Conservation (phyloP, 225 moss, liverwort and hornwort genomes). For the Sphagnum tenellum region DNA sequence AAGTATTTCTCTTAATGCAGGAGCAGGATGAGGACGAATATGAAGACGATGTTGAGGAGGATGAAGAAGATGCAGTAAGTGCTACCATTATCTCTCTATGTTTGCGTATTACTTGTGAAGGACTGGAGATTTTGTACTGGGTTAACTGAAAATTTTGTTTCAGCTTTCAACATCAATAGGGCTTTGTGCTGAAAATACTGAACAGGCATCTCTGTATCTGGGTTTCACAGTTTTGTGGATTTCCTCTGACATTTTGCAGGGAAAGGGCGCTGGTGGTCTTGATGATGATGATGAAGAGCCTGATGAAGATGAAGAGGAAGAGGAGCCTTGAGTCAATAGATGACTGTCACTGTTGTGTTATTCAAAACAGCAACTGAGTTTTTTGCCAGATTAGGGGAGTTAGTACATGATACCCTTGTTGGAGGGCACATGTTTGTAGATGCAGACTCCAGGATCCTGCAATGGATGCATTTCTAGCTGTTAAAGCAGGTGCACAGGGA, state of each 20-base stretch:
- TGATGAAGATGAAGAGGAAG: slow-evolving; percentile 81
- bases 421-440: slow-evolving; percentile 20
- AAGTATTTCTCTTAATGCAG: slow-evolving; percentile 20
- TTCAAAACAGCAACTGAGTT: slow-evolving; percentile 4
- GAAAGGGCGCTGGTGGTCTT: slow-evolving; percentile 59
- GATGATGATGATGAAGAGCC: slow-evolving; percentile 91
- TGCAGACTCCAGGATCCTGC: slow-evolving; percentile 14
- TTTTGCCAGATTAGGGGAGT: slow-evolving; percentile 3
- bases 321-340: slow-evolving; percentile 33
- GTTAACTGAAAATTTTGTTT: too few species aligned
- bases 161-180: too few species aligned
- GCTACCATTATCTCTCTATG: neutral
- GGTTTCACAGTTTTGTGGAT: too few species aligned
- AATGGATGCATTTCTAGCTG: slow-evolving; percentile 10
- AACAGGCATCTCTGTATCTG: too few species aligned
- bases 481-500: slow-evolving; percentile 12
- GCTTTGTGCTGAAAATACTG: too few species aligned
- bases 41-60: slow-evolving; percentile 80
- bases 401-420: slow-evolving; percentile 13
- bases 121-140: too few species aligned
- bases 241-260: slow-evolving; percentile 18
- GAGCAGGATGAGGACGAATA: slow-evolving; percentile 83
- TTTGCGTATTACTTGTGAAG: too few species aligned
- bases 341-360: neutral
- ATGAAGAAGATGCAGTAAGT: slow-evolving; percentile 78